These are phyloP conservation scores for Chondrus crispus DNA, from an alignment of 23 red algal species.

Conservation along the genomic window DNA sequence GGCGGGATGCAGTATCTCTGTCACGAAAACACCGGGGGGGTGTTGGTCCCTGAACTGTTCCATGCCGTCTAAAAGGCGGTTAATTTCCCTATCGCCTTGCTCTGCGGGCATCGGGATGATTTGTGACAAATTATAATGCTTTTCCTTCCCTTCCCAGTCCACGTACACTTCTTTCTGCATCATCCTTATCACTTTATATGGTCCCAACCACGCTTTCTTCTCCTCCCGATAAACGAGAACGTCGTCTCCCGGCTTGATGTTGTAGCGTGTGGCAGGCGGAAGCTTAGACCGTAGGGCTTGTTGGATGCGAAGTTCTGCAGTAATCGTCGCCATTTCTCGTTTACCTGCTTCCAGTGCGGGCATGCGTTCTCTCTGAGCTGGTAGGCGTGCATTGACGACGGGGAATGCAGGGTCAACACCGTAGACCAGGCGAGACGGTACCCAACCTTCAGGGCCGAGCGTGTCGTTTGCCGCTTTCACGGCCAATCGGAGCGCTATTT, in stretches of 20 bases:
- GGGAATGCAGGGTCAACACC: not conserved
- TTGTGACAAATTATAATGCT: not conserved
- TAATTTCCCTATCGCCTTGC: not conserved
- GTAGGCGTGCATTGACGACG: not conserved
- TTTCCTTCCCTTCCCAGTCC: not conserved
- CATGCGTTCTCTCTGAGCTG: not conserved
- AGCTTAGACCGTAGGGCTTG: not conserved
- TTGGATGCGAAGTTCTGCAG: not conserved
- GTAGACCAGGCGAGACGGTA: not conserved
- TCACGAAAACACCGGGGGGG: slow-evolving; percentile 3
- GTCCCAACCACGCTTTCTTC: not conserved
- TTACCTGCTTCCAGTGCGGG: not conserved
- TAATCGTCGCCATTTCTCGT: not conserved
- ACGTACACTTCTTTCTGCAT: not conserved
- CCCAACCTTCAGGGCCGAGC: not conserved
- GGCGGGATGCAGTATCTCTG: not conserved
- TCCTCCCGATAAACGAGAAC: slow-evolving; percentile 1
- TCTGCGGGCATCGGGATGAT: not conserved
- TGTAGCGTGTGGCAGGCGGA: not conserved
- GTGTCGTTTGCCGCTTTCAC: not conserved
- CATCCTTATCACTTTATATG: not conserved
- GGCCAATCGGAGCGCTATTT: not conserved
- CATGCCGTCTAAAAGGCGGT: not conserved
- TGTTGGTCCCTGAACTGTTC: not conserved
- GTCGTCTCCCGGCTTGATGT: not conserved